Evolutionary conservation across 306 rosid species (phyloP).

Genomic region (Ziziphus jujuba): DNA sequence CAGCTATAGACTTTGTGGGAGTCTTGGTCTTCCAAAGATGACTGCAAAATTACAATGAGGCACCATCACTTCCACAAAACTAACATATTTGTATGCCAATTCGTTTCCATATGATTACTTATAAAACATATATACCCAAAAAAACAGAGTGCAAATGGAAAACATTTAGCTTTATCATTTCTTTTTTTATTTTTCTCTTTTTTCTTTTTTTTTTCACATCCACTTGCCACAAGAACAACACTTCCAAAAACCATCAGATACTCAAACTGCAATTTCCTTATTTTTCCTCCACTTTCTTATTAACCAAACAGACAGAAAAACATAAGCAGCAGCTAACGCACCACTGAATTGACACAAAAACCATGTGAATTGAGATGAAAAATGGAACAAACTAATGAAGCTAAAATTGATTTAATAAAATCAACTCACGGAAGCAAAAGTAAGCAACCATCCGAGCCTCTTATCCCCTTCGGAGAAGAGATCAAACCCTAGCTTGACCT

Average conservation of each 20-base stretch:
- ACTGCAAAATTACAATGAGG: conserved; percentile 56
- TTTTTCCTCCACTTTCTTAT: not conserved
- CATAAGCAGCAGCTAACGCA: not conserved
- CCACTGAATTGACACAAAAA: not conserved
- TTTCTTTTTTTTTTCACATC: too few species aligned
- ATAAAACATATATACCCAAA: not conserved
- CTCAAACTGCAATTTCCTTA: not conserved
- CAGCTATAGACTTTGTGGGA: conserved; percentile 66
- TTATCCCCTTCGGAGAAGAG: conserved; percentile 82
- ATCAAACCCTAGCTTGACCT: conserved; percentile 79
- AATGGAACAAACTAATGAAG: conserved; percentile 12
- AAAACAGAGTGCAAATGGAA: too few species aligned
- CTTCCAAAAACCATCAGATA: not conserved
- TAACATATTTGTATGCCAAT: not conserved
- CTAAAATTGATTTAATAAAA: not conserved
- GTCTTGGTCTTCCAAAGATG: conserved; percentile 78
- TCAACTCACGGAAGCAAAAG: conserved; percentile 67
- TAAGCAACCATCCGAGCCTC: conserved; percentile 93
- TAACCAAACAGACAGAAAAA: conserved; percentile 5
- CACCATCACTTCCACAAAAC: conserved; percentile 25
- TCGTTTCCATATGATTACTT: not conserved
- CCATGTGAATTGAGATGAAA: not conserved
- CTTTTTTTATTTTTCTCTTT: too few species aligned
- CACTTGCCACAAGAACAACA: not conserved
- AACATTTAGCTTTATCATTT: too few species aligned